These are phyloP conservation scores for Nemania sp. DNA, from an alignment of 2,329 filamentous ascomycete species.

Conservation along the genomic window DNA sequence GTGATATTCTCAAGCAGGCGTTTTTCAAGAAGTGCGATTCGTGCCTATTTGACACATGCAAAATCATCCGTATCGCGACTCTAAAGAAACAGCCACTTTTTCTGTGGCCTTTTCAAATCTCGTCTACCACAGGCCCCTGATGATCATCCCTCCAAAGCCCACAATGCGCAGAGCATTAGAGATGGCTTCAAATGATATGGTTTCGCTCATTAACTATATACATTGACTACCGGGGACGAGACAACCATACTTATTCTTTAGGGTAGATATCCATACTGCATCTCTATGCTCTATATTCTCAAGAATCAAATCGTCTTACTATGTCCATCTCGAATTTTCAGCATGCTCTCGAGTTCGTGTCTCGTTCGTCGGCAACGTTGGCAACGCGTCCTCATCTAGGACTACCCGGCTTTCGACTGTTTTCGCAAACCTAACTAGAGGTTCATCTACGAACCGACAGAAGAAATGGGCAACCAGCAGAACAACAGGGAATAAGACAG, in stretches of 20 bases:
- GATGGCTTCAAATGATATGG: too few relatives aligned
- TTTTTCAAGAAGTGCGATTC: too few relatives aligned
- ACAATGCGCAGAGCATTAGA: too few relatives aligned
- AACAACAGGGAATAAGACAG: constrained; percentile 41
- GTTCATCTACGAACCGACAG: constrained; percentile 55
- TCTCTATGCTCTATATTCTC: not conserved
- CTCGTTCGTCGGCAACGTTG: not conserved
- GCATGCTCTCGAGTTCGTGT: not conserved
- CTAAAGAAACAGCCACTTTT: too few relatives aligned
- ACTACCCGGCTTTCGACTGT: not conserved
- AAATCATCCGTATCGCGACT: too few relatives aligned
- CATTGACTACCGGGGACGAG: too few relatives aligned
- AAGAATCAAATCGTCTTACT: not conserved
- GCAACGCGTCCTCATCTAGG: not conserved
- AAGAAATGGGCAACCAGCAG: constrained; percentile 63
- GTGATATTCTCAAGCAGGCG: not conserved
- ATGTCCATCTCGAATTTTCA: not conserved
- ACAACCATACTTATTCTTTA: not conserved
- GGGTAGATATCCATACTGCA: not conserved
- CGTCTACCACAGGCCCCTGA: too few relatives aligned
- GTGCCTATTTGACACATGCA: too few relatives aligned
- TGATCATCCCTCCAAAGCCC: too few relatives aligned
- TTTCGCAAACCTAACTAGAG: constrained; percentile 1
- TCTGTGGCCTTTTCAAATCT: too few relatives aligned
- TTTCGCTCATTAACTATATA: too few relatives aligned